Conservation (phyloP, 495 filamentous ascomycete species). For the Tuber magnatum region DNA sequence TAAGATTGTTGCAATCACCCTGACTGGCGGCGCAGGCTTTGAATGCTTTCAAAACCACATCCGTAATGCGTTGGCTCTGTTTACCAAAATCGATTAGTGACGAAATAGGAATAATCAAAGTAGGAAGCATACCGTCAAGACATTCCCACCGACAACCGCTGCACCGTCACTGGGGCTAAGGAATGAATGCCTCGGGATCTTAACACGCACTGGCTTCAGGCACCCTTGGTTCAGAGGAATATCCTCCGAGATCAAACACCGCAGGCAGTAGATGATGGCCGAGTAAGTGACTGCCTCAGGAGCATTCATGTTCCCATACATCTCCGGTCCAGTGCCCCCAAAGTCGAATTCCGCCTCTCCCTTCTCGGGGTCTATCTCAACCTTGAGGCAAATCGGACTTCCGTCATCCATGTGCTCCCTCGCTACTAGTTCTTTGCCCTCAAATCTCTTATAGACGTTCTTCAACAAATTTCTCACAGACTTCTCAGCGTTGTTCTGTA, state of each 20-base stretch:
- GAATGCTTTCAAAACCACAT: constrained; percentile 90
- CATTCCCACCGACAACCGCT: constrained; percentile 93
- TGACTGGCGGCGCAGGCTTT: constrained; percentile 82
- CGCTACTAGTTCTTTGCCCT: constrained; percentile 65
- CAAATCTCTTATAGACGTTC: constrained; percentile 64
- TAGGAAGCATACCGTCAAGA: constrained; percentile 57
- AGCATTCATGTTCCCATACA: constrained; percentile 92
- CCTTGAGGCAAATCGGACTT: constrained; percentile 72
- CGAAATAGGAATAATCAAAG: background rate
- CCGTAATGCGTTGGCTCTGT: constrained; percentile 74
- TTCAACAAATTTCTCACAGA: constrained; percentile 83
- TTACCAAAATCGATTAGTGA: background rate
- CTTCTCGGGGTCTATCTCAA: constrained; percentile 72
- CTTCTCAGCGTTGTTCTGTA: constrained; percentile 84
- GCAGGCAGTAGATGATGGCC: constrained; percentile 93
- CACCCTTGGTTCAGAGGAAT: constrained; percentile 97
- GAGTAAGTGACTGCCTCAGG: constrained; percentile 89
- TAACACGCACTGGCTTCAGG: constrained; percentile 75
- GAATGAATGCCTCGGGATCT: constrained; percentile 73
- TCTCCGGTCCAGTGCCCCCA: constrained; percentile 79
- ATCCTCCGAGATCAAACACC: constrained; percentile 84
- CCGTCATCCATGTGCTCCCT: constrained; percentile 93
- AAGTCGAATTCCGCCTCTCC: constrained; percentile 92
- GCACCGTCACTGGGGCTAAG: constrained; percentile 79
- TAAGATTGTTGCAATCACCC: constrained; percentile 88